These are phyloP conservation scores for Aciculosporium take DNA, from an alignment of 2,329 filamentous ascomycete genomes.

Conservation along the genomic window DNA sequence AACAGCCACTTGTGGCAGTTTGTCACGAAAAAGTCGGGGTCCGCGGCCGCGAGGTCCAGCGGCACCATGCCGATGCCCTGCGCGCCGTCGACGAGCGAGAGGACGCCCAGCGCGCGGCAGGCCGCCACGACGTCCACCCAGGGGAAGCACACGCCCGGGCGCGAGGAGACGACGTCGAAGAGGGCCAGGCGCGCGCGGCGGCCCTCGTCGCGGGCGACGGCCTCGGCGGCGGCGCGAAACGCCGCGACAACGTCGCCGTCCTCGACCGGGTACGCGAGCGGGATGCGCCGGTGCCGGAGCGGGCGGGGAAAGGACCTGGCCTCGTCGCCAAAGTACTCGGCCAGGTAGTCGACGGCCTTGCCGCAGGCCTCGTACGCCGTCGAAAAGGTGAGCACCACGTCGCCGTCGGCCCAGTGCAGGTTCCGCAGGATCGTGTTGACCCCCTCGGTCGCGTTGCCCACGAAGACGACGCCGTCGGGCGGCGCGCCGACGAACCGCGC, in stretches of 20 bases:
- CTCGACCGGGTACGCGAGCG: constrained; percentile 52
- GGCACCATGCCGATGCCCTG: constrained; percentile 71
- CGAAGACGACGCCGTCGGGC: constrained; percentile 54
- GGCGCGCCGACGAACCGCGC: constrained; percentile 54
- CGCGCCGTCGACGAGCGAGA: constrained; percentile 71
- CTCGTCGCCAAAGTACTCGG: constrained; percentile 44
- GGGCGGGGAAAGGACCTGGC: too few species aligned
- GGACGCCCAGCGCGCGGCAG: constrained; percentile 52
- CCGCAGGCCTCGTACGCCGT: constrained; percentile 69
- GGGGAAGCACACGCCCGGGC: constrained; percentile 67
- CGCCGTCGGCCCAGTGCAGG: constrained; percentile 56
- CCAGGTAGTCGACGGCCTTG: constrained; percentile 54
- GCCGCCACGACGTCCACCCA: constrained; percentile 52
- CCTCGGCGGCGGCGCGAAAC: constrained; percentile 45
- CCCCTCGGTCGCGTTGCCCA: constrained; percentile 67
- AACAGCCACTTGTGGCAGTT: constrained; percentile 91
- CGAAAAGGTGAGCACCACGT: constrained; percentile 66
- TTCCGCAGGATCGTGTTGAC: constrained; percentile 71
- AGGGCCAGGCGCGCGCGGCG: constrained; percentile 49
- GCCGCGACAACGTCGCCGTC: constrained; percentile 49
- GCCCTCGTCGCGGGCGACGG: constrained; percentile 35
- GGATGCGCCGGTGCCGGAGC: constrained; percentile 39
- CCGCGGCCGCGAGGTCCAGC: constrained; percentile 49
- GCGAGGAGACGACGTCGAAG: constrained; percentile 68
- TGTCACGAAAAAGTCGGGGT: constrained; percentile 74